A percentile compares a stretch with the other conserved stretches of the same genome.
These are phyloP conservation scores for Bremia lactucae DNA, from an alignment of 352 stramenopile genomes.

Conservation along the genomic window DNA sequence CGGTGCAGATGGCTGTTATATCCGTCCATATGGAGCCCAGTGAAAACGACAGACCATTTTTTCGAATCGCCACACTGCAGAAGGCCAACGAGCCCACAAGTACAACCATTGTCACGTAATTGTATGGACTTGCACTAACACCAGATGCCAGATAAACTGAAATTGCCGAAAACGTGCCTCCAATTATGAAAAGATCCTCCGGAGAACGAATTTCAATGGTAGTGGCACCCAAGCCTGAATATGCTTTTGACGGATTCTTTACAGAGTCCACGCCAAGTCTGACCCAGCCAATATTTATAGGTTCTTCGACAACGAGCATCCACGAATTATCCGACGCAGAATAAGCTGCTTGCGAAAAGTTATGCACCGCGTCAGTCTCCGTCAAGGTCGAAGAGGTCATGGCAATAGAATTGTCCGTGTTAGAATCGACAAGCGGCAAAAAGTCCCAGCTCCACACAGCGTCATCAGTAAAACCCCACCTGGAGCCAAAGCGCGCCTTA, in stretches of 20 bases:
- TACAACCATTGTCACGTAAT: constrained; percentile 82
- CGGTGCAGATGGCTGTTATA: constrained; percentile 75
- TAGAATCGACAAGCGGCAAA: constrained; percentile 9
- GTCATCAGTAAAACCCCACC: constrained; percentile 47
- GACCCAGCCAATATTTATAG: constrained; percentile 61
- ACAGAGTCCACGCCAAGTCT: constrained; percentile 51
- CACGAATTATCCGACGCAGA: constrained; percentile 35
- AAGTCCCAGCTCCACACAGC: constrained; percentile 47
- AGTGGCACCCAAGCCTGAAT: constrained; percentile 57
- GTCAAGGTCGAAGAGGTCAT: constrained; percentile 4
- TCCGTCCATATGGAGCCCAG: constrained; percentile 82
- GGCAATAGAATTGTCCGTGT: constrained; percentile 7
- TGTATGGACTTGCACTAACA: constrained; percentile 72
- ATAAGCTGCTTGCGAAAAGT: constrained; percentile 21
- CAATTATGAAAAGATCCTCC: constrained; percentile 41
- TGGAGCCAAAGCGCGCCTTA: constrained; percentile 41
- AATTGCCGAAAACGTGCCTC: constrained; percentile 58
- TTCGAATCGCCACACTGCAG: constrained; percentile 72
- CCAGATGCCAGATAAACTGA: constrained; percentile 54
- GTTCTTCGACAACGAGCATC: constrained; percentile 38
- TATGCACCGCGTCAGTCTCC: constrained; percentile 4
- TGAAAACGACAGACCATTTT: constrained; percentile 74
- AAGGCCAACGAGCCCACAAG: constrained; percentile 75
- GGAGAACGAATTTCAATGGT: constrained; percentile 43
- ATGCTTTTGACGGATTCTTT: constrained; percentile 61